Evolutionary conservation across 495 filamentous ascomycete species (phyloP), one percentile per base, ranked within the genome.

Genomic region (Parathielavia appendiculata): DNA sequence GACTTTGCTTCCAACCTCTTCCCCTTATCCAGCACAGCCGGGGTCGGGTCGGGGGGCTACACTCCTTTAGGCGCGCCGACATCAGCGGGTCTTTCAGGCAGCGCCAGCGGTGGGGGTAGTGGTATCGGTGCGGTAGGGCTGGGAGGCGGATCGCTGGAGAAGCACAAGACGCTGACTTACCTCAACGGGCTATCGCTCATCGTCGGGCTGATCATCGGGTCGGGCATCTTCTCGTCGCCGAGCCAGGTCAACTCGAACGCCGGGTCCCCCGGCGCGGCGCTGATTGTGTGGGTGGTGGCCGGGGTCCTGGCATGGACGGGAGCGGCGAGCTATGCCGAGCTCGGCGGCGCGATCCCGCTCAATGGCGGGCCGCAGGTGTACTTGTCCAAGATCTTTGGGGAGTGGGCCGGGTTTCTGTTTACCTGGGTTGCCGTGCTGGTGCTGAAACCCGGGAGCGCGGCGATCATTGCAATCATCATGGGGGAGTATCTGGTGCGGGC

Each of bases 401-500:
- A 97, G 72, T 71, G 93, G 57, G 79, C 85, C 8, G 92, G 92
- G 1, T 98, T 98, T 64, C 76, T 97, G 20, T 98, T 95, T 72
- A 92, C 90, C 11, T 98, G 93, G 93, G 90, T 89, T 50, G 91
- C 95, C 0, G 91, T 97, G 0, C 83, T 92, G 32, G 93, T 98
- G 12, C 74, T 97, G 23, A 97, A 96, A 72, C 93, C 93, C 8
- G 93, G 93, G 1, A 87, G 88, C 14, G 84, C 91, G 8, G 93
- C 93, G 26, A 98, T 98, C 69, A 90, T 97, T 56, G 83, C 92
- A 30, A 96, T 98, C 54, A 97, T 98, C 59, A 97, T 96, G 74
- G 93, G 95, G 26, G 93, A 98, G 71, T 98, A 98, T 66, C 76
- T 96, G 23, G 91, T 96, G 59, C 82, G 92, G 30, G 92, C 91